phyloP scores from a whole-genome alignment of 306 rosid genomes.

The Quercus dentata region DNA sequence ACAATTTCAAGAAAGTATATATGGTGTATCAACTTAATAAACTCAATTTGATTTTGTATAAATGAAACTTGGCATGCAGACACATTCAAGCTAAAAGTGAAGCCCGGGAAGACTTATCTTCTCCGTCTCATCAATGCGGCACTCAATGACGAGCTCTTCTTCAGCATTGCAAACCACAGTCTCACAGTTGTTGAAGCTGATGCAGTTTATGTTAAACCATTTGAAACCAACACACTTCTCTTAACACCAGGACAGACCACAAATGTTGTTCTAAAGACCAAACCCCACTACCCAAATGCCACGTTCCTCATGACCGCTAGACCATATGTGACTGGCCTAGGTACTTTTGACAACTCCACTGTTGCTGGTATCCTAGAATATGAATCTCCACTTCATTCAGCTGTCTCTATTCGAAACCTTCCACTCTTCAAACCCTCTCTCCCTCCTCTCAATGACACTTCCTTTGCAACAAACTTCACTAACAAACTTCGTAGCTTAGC shows the following conservation, averaged over 20 bases:
- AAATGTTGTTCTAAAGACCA: slow-evolving; percentile 2
- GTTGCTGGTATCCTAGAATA: background rate
- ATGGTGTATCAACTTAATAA: background rate
- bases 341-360: background rate
- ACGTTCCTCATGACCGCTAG: slow-evolving; percentile 7
- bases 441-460: slow-evolving; percentile 1
- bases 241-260: slow-evolving; percentile 7
- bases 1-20: background rate
- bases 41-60: background rate
- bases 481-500: background rate
- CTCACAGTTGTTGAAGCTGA: slow-evolving; percentile 5
- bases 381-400: background rate
- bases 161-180: slow-evolving; percentile 9
- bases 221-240: background rate
- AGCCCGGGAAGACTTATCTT: slow-evolving; percentile 5
- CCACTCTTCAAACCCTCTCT: background rate
- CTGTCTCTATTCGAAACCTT: background rate
- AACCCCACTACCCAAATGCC: slow-evolving; percentile 3
- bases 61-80: background rate
- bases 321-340: background rate
- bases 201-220: slow-evolving; percentile 5
- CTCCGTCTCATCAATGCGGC: background rate
- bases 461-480: background rate
- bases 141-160: slow-evolving; percentile 1
- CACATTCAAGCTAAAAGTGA: slow-evolving; percentile 6